Evolutionary conservation across 2,329 filamentous ascomycete species (phyloP), one percentile per base, ranked within the genome.

Genomic region (Ceratocystis harringtonii): DNA sequence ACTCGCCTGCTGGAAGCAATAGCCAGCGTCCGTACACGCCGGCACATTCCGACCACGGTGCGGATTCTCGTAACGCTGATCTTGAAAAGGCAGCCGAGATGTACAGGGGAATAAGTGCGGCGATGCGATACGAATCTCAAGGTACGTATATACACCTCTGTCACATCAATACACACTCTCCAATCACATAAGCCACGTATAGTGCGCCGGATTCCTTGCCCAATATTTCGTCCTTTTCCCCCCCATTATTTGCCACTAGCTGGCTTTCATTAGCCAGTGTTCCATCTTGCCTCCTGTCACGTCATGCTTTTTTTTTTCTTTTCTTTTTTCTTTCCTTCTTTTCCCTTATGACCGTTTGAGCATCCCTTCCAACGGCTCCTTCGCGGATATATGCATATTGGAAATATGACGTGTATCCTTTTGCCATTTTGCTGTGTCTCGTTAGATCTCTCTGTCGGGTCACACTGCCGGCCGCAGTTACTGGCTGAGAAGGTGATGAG

Each of bases 81-180:
- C 50, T 61, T 7, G 28, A 61, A 15, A 25, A 28, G 10, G 65
- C 57, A 17, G 50, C 52, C 30, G 65, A 67, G 43, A 12, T 67
- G 45, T 64, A 64, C 15, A 64, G 60, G 62, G 65, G 65, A 4
- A 64, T 67, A 36, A 67, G 57, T 62, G 65, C 65, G 19, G 65
- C 65, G 17, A 36, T 61, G 28, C 55, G 65, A 30, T 67, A 67
- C 36, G 55, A 67, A n/a, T 22, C 48, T 15, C 62, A 55, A 58
- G 62, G 62, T 64, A 57, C 32, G 67, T 68, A 43, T 55, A 15
- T 28, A 61, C 60, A 52, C 62, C 65, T 65, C 69, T 58, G 68
- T 68, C 65, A 25, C 68, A 71, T 73, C 15, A 7, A 32, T 36
- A 19, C 30, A 36, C 25, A 6, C 8, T n/a, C 15, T 25, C n/a